These are phyloP conservation scores for Dryas integrifolia DNA, from an alignment of 331 rosid species.

Conservation along the genomic window DNA sequence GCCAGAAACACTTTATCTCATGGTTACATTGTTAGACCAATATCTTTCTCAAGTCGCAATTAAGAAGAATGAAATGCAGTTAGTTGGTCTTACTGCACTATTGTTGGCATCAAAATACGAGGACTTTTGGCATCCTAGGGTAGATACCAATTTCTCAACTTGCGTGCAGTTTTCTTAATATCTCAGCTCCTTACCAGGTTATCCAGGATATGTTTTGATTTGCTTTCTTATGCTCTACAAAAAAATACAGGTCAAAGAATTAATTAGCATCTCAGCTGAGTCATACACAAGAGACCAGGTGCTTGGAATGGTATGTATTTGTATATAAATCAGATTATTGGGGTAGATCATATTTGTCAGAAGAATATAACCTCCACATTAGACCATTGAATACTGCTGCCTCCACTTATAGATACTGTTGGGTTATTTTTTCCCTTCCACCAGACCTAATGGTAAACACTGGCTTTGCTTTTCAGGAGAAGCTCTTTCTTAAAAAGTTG, in stretches of 20 bases:
- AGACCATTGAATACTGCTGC: background rate
- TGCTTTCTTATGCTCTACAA: constrained; percentile 20
- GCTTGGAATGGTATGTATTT: constrained; percentile 64
- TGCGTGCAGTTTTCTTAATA: constrained; percentile 2
- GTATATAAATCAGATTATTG: background rate
- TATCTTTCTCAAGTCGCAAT: constrained; percentile 66
- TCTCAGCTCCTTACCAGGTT: constrained; percentile 4
- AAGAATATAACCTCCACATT: background rate
- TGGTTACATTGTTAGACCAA: constrained; percentile 72
- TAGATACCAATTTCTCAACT: constrained; percentile 27
- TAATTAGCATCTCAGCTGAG: constrained; percentile 80
- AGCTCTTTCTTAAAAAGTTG: constrained; percentile 59
- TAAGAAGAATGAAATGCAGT: constrained; percentile 68
- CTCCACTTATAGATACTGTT: too few species aligned
- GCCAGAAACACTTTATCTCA: constrained; percentile 89
- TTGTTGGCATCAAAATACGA: constrained; percentile 88
- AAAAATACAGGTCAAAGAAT: constrained; percentile 61
- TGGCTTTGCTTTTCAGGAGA: constrained; percentile 55
- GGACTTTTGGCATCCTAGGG: constrained; percentile 95
- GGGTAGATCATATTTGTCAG: background rate
- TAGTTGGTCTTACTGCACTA: constrained; percentile 86
- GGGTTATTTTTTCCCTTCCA: background rate
- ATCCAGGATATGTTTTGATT: constrained; percentile 9
- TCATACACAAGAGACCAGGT: constrained; percentile 78
- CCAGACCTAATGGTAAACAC: background rate